Evolutionary conservation across 495 filamentous ascomycete species (phyloP), one percentile per base, ranked within the genome.

Genomic region (Aspergillus heteromorphus): DNA sequence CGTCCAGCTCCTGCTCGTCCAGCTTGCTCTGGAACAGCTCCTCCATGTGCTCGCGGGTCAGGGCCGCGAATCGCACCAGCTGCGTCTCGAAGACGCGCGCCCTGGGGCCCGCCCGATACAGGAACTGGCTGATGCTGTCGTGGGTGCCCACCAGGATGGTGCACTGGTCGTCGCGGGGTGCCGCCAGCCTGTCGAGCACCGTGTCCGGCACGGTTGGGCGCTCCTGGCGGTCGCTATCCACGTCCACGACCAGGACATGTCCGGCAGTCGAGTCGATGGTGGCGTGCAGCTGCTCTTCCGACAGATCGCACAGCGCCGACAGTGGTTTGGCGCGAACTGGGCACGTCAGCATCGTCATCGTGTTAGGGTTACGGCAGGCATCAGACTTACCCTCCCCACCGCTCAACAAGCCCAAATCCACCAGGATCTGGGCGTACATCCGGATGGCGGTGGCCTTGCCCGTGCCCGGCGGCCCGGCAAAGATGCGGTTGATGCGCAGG

Each of bases 361-460:
- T 11, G 18, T 14, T 18, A 51, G n/a, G n/a, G n/a, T n/a, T n/a
- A n/a, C n/a, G n/a, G 0, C 9, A 43, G 30, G 7, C 9, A 49
- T 36, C 20, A 19, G 19, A 51, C 45, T 21, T 42, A 55, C 51
- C 51, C 45, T 60, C 52, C 19, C 55, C 52, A 31, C 43, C 54
- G 1, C n/a, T 48, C 19, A 60, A 40, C 14, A 60, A 30, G 8
- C 55, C 61, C 40, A 64, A 25, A n/a, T 64, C 61, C 0, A 69
- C 77, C 19, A 83, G 54, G 4, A 83, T 80, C 51, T 73, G 64
- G 1, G 77, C 81, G 56, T 83, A 88, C 2, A 87, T 64, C 63
- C 82, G 81, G 0, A 83, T 84, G 0, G 86, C 83, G 0, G 83
- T 79, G 0, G 83, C 86, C 56, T 88, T 88, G 1, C 84, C 84